phyloP scores from a whole-genome alignment of 1,284 basidiomycete species.

The Malassezia sp. region DNA sequence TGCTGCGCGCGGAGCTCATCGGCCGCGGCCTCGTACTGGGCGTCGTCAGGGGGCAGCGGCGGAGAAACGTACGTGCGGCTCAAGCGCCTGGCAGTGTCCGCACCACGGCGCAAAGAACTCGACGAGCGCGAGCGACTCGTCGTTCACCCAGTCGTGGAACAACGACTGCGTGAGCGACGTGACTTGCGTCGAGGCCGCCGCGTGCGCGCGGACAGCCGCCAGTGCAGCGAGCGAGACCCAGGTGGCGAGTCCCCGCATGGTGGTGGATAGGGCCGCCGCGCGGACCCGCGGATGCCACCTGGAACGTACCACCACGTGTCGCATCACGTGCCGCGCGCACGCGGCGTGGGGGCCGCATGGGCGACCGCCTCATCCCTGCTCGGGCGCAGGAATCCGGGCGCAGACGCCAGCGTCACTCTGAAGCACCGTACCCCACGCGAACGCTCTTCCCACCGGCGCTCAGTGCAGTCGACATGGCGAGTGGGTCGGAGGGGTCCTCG shows the following conservation, averaged over 20 bases:
- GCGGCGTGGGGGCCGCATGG: too few species aligned
- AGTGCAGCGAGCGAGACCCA: not conserved
- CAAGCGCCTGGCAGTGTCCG: conserved; percentile 60
- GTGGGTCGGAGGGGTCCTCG: too few species aligned
- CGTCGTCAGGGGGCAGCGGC: too few species aligned
- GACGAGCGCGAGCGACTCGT: conserved; percentile 67
- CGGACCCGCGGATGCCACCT: conserved; percentile 25
- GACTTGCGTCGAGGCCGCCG: conserved; percentile 58
- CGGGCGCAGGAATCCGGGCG: too few species aligned
- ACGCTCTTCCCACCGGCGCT: too few species aligned
- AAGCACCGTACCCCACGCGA: too few species aligned
- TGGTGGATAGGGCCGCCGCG: conserved; percentile 16
- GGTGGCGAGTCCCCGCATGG: not conserved
- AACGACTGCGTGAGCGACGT: conserved; percentile 59
- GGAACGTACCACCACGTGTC: too few species aligned
- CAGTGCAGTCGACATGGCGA: too few species aligned
- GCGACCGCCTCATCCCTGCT: too few species aligned
- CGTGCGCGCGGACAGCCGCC: conserved; percentile 2
- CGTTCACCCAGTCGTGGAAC: conserved; percentile 62
- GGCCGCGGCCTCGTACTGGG: conserved; percentile 95
- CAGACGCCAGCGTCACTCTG: too few species aligned
- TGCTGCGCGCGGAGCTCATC: conserved; percentile 71
- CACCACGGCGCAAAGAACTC: conserved; percentile 93
- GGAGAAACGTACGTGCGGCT: too few species aligned
- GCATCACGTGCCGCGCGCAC: too few species aligned